Conservation (phyloP, 768 basidiomycete genomes). For the Termitomyces sp. region DNA sequence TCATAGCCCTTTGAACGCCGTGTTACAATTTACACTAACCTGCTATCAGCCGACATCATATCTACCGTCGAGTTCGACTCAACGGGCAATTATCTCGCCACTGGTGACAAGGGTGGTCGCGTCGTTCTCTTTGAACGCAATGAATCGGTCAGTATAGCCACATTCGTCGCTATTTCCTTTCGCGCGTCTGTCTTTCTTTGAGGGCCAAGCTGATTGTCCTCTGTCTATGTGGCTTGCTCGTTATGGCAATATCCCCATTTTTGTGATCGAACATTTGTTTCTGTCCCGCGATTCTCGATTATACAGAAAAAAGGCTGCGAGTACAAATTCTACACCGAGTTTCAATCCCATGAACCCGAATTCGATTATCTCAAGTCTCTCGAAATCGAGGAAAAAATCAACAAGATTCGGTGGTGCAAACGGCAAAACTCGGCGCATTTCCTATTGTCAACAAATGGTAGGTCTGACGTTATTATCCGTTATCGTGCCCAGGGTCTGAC, state of each 20-base stretch:
- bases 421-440: constrained; percentile 98
- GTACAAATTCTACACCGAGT: constrained; percentile 99
- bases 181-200: constrained; percentile 13
- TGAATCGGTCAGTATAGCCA: constrained; percentile 64
- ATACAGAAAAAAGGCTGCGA: constrained; percentile 97
- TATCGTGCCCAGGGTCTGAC: constrained; percentile 1
- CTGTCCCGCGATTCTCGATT: constrained; percentile 15
- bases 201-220: constrained; percentile 24
- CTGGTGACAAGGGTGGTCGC: constrained; percentile 98
- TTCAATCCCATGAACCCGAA: constrained; percentile 99
- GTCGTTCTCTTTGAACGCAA: constrained; percentile 99
- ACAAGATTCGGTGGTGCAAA: constrained; percentile 99
- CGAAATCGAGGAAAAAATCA: constrained; percentile 99
- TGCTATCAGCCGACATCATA: constrained; percentile 91
- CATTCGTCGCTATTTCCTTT: constrained; percentile 7
- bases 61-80: constrained; percentile 99
- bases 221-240: constrained; percentile 19
- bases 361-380: constrained; percentile 99
- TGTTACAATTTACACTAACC: constrained; percentile 12
- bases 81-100: constrained; percentile 98
- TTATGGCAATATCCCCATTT: constrained; percentile 9
- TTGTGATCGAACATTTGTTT: constrained; percentile 13
- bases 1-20: background rate
- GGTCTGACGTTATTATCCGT: constrained; percentile 9
- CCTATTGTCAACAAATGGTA: constrained; percentile 94